Conservation (phyloP, 2,329 filamentous ascomycete species). For the Cryoendolithus antarcticus region DNA sequence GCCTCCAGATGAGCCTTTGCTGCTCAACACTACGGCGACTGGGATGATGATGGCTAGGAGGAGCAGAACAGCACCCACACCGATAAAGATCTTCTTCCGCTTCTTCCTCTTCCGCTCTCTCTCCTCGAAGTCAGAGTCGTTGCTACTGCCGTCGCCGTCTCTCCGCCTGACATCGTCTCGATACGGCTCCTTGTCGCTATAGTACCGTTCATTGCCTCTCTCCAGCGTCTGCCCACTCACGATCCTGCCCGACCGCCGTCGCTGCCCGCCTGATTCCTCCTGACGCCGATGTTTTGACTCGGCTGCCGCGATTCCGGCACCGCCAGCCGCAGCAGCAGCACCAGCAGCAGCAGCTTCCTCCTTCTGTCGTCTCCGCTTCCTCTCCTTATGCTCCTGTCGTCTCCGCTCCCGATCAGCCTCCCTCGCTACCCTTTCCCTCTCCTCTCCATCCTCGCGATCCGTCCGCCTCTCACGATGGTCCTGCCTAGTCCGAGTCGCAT, state of each 20-base stretch:
- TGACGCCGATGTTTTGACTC: slow-evolving; percentile 11
- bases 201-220: slow-evolving; percentile 24
- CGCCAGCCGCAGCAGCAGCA: slow-evolving; percentile 10
- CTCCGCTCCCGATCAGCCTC: slow-evolving; percentile 16
- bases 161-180: slow-evolving; percentile 30
- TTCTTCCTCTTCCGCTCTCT: slow-evolving; percentile 29
- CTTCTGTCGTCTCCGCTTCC: slow-evolving; percentile 32
- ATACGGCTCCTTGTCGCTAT: slow-evolving; percentile 27
- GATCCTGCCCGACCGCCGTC: slow-evolving; percentile 18
- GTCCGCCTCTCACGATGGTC: slow-evolving; percentile 14
- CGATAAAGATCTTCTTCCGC: slow-evolving; percentile 43
- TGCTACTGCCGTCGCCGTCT: slow-evolving; percentile 23
- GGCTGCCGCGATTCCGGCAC: slow-evolving; percentile 17
- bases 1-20: slow-evolving; percentile 24
- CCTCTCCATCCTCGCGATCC: slow-evolving; percentile 1
- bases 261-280: background rate
- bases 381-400: slow-evolving; percentile 18
- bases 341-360: slow-evolving; percentile 23
- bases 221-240: slow-evolving; percentile 37
- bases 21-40: slow-evolving; percentile 33
- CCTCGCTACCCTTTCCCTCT: slow-evolving; percentile 4
- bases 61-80: slow-evolving; percentile 26
- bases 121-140: slow-evolving; percentile 27
- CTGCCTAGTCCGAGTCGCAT: slow-evolving; percentile 16
- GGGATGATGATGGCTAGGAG: slow-evolving; percentile 36